Base-by-base conservation (phyloP, 352 stramenopile genomes). In the Peronosclerospora sorghi region DNA sequence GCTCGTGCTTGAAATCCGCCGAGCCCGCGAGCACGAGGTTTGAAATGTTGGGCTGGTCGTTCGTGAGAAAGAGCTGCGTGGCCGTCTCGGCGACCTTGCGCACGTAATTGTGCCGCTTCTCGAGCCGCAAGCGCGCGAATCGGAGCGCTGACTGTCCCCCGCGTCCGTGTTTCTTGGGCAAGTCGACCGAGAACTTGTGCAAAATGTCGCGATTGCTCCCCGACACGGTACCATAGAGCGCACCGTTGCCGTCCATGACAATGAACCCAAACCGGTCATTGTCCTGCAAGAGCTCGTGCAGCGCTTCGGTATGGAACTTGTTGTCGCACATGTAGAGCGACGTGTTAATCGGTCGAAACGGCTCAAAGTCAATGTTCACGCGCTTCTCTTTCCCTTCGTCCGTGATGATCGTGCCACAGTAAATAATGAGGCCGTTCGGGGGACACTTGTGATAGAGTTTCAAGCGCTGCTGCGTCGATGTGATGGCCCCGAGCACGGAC, bases 291-390 rank as follows among this genome's bases (percentile, higher is more conserved):
- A 99, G 71, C 51, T 99, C 96, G 38, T 96, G 88, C 7, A 99
- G 70, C 34, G 96, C 93, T 52, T 99, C 95, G 15, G 95, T 98
- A 77, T 99, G 95, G 71, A 99, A 99, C 61, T 99, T 98, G 84
- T 99, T 99, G 77, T 99, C 96, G 67, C 96, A 99, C 58, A 99
- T 93, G 73, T 99, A 99, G 12, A 99, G 77, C 43, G 95, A 98
- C 50, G 96, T 99, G 71, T 99, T 99, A 80, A 99, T 99, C 19
- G 95, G 89, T 65, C 98, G 98, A 81, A 99, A 99, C 18, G 96
- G 96, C 60, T 99, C 96, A 70, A 99, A 99, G 67, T 99, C 96
- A 59, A 99, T 98, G 68, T 97, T 98, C 15, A 99, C 94, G 56
- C 96, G 94, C 64, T 98, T 97, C 58, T 99, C 96, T 65, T 99